These are phyloP conservation scores for Solanum peruvianum DNA, from an alignment of 257 asterid species.

Conservation along the genomic window DNA sequence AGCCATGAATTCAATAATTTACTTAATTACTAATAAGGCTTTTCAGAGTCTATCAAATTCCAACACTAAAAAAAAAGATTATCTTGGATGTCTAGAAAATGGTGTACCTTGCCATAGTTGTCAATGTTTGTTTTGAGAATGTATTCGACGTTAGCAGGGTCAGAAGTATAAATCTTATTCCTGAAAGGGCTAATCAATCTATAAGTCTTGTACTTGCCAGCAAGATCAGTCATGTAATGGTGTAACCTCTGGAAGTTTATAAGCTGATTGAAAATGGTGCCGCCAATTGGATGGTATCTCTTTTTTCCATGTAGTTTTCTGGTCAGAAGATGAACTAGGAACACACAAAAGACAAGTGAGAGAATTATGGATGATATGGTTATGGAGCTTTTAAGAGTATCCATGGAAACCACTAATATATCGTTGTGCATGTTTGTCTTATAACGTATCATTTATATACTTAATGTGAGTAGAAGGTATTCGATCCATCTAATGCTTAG, in stretches of 20 bases:
- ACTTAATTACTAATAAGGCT: no score
- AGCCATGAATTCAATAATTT: no score
- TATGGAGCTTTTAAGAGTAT: neutral
- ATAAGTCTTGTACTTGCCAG: slow-evolving; percentile 40
- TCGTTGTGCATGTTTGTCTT: neutral
- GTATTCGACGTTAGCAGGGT: slow-evolving; percentile 50
- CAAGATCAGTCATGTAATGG: slow-evolving; percentile 62
- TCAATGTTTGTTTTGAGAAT: slow-evolving; percentile 49
- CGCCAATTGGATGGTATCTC: slow-evolving; percentile 53
- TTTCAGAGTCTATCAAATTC: no score
- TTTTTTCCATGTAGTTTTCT: slow-evolving; percentile 2
- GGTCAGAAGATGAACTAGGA: neutral
- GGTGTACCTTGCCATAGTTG: slow-evolving; percentile 52
- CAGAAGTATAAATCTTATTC: slow-evolving; percentile 44
- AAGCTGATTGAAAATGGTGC: slow-evolving; percentile 45
- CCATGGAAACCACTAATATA: neutral
- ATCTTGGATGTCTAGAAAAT: neutral
- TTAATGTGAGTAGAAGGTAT: no score
- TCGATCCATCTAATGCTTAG: no score
- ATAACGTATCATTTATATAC: no score
- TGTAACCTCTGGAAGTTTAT: slow-evolving; percentile 46
- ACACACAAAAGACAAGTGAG: neutral
- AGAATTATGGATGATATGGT: slow-evolving; percentile 8
- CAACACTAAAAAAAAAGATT: neutral
- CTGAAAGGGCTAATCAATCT: slow-evolving; percentile 40